Percentiles rank a stretch among this genome's conserved stretches.
These are phyloP conservation scores for Cystobasidium pallidum DNA, from an alignment of 1,284 basidiomycete species.

Conservation along the genomic window DNA sequence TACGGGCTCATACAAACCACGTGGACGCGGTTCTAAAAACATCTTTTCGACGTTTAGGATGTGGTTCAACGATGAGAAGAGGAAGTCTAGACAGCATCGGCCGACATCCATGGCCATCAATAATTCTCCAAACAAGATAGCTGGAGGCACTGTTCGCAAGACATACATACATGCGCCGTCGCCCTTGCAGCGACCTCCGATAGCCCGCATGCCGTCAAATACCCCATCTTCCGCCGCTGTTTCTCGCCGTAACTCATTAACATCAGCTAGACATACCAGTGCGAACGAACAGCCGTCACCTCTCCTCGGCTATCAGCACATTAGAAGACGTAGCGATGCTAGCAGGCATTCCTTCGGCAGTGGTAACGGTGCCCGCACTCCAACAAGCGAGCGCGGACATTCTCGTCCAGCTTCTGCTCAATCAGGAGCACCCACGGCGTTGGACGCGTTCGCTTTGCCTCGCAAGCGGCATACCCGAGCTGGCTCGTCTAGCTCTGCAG, in stretches of 20 bases:
- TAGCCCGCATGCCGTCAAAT: slow-evolving; percentile 55
- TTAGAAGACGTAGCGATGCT: slow-evolving; percentile 53
- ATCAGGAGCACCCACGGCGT: slow-evolving; percentile 30
- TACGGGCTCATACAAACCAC: slow-evolving; percentile 21
- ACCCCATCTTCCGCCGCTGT: slow-evolving; percentile 57
- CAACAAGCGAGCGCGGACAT: slow-evolving; percentile 56
- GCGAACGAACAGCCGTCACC: slow-evolving; percentile 4
- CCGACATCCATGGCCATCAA: slow-evolving; percentile 41
- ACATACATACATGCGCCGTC: slow-evolving; percentile 44
- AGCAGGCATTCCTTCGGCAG: slow-evolving; percentile 55
- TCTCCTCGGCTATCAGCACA: slow-evolving; percentile 36
- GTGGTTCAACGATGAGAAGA: slow-evolving; percentile 60
- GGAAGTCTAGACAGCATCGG: slow-evolving; percentile 54
- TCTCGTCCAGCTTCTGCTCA: slow-evolving; percentile 55
- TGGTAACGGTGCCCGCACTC: slow-evolving; percentile 52
- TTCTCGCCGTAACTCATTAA: slow-evolving; percentile 54
- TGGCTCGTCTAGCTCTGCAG: slow-evolving; percentile 39
- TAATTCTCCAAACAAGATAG: slow-evolving; percentile 51
- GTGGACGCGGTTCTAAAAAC: slow-evolving; percentile 49
- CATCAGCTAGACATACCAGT: slow-evolving; percentile 43
- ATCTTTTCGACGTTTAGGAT: slow-evolving; percentile 59
- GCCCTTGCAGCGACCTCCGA: slow-evolving; percentile 44
- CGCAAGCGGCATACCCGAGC: slow-evolving; percentile 27
- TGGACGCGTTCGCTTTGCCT: slow-evolving; percentile 20
- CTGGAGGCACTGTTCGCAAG: slow-evolving; percentile 15